Evolutionary conservation across 306 rosid genomes (phyloP), one percentile per base, ranked within the genome.

Genomic region (Glycine tomentella): DNA sequence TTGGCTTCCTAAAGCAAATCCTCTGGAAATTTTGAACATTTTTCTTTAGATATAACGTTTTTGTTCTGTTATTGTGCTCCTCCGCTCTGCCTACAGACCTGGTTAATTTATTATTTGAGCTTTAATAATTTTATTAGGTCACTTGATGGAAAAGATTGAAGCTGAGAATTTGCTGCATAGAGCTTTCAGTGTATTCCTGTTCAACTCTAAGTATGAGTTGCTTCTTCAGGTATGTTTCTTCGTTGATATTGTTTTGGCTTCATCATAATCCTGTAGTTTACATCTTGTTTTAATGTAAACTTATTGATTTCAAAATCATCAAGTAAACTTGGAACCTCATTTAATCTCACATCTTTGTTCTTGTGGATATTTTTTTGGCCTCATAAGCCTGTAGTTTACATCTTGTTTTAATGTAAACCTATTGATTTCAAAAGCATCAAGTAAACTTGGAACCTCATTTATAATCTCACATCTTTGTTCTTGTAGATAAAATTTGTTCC

Each of bases 81-180:
- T 66, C 46, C 8, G 66, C 6, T 72, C 50, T 59, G 56, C 68
- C 38, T 51, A 44, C 58, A 31, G 20, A 38, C 31, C 13, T 16
- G 76, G 76, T 74, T 57, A 40, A 25, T 61, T 63, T 61, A 75
- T 68, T 72, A 42, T 25, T 61, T 78, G 51, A 77, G 36, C 81
- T 81, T 83, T 14, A 34, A 36, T 48, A 74, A 76, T 75, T 81
- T 72, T 73, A 51, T 69, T 80, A 96, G 99, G 99, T 79, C 99
- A 96, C 84, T 88, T 96, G 92, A 89, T 91, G 99, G 98, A 93
- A 67, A 96, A 93, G 89, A 93, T 96, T 81, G 97, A 96, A 84
- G 72, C 94, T 74, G 95, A 86, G 80, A 93, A 92, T 79, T 74
- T 87, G 94, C 89, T 96, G 48, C 99, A 96, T 75, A 88, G 98